phyloP scores from a whole-genome alignment of 1,284 basidiomycete genomes.

The Moniliella sp. region DNA sequence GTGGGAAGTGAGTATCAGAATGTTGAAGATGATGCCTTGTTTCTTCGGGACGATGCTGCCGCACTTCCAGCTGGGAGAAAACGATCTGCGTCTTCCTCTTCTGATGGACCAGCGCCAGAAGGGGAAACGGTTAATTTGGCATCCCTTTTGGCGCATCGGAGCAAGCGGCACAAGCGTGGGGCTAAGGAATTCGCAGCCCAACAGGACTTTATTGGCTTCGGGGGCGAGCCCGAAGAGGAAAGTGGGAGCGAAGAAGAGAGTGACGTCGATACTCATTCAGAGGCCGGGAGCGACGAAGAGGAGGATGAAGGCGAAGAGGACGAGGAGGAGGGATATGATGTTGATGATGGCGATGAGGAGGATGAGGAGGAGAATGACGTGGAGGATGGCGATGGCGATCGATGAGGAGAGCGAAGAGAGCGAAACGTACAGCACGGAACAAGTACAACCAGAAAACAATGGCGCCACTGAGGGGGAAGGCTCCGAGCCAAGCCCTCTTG shows the following conservation, averaged over 20 bases:
- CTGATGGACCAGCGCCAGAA: too few species aligned
- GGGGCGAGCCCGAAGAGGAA: slow-evolving; percentile 4
- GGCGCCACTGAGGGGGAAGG: too few species aligned
- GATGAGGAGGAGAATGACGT: background rate
- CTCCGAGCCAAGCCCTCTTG: too few species aligned
- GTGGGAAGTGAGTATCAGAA: too few species aligned
- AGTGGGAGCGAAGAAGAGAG: too few species aligned
- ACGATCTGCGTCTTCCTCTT: background rate
- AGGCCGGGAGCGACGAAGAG: slow-evolving; percentile 3
- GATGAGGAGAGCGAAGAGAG: background rate
- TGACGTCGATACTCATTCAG: slow-evolving; percentile 4
- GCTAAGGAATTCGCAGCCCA: slow-evolving; percentile 13
- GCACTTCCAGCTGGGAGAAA: slow-evolving; percentile 1
- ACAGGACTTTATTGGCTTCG: slow-evolving; percentile 23
- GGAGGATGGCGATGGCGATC: slow-evolving; percentile 1
- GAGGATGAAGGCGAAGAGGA: slow-evolving; percentile 5
- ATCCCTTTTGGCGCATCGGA: background rate
- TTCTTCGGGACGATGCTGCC: slow-evolving; percentile 17
- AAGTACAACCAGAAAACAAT: too few species aligned
- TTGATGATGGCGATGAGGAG: slow-evolving; percentile 1
- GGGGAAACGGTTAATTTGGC: background rate
- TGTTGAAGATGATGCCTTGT: slow-evolving; percentile 10
- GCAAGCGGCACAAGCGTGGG: background rate
- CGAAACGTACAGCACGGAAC: background rate
- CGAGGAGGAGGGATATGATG: background rate